Evolutionary conservation across 2,329 filamentous ascomycete genomes (phyloP), one percentile per base, ranked within the genome.

Genomic region (Fusarium humuli): DNA sequence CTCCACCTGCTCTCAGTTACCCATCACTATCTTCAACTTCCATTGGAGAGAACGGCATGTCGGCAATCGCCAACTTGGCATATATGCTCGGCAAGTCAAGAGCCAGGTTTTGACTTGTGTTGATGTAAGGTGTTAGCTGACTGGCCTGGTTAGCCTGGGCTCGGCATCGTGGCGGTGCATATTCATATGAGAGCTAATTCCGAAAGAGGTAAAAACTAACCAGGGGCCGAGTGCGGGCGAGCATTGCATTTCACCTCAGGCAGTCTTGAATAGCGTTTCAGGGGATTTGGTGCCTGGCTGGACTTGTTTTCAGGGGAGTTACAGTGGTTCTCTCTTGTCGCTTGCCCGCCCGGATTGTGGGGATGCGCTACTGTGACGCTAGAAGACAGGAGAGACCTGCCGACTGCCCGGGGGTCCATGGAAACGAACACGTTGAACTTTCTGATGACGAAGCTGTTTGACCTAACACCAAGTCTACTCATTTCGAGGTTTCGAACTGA

Each of bases 381-480:
- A 69, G 49, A 56, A 61, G 50, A 48, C 55, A 61, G 55, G 55
- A 66, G 63, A 67, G 63, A 56, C 41, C 54, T 61, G 61, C 72
- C 72, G 68, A 73, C 66, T 57, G 61, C 30, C 72, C 57, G 65
- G 69, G 53, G 34, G 34, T 37, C 34, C 34, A 65, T 25, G 62
- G 63, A 75, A 76, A 75, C 72, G 74, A 76, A 76, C 75, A 76
- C 75, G 75, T 76, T 75, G 74, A 70, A 65, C 65, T 76, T 76
- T 76, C 73, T 61, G 58, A 61, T 55, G 45, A 63, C 46, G 22
- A 63, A 53, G 32, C 34, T 42, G 49, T 41, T 53, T 42, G 49
- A 53, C 37, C 34, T n/a, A 37, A 37, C 34, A 37, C 34, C 34
- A 37, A n/a, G 18, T 41, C 34, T 45, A 42, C 50, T 65, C 18